Percentiles rank a stretch among this genome's conserved stretches.
Evolutionary conservation across 164 flowering plant genomes (phyloP).

Genomic region (Paratinospora sagittata): DNA sequence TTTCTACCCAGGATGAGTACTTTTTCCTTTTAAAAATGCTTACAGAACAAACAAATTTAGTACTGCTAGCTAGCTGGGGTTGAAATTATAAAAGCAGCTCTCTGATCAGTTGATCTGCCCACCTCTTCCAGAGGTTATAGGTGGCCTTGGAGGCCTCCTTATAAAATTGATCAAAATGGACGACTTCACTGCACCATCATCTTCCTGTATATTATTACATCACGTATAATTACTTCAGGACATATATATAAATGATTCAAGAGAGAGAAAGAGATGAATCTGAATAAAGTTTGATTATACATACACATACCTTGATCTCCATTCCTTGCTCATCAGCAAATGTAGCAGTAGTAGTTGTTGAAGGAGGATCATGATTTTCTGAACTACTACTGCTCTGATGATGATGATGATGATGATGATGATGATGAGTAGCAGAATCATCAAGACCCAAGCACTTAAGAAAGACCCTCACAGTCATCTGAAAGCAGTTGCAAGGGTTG

Average conservation of each 20-base stretch:
- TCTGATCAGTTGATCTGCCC: slow-evolving; percentile 23
- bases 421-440: background rate
- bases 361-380: background rate
- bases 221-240: background rate
- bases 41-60: no score
- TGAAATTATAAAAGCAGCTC: no score
- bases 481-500: slow-evolving; percentile 12
- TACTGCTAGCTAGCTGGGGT: no score
- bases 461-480: slow-evolving; percentile 10
- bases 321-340: background rate
- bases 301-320: background rate
- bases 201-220: slow-evolving; percentile 14
- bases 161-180: background rate
- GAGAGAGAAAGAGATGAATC: slow-evolving; percentile 10
- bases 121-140: slow-evolving; percentile 22
- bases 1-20: no score
- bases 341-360: no score
- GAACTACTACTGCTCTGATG: background rate
- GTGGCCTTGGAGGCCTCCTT: slow-evolving; percentile 23
- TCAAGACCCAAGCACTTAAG: slow-evolving; percentile 23
- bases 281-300: background rate
- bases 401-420: no score
- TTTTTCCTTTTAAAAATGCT: no score
- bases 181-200: background rate
- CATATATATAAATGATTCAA: background rate